Base-by-base conservation (phyloP, 306 rosid genomes). In the Chamaecrista fasciculata region DNA sequence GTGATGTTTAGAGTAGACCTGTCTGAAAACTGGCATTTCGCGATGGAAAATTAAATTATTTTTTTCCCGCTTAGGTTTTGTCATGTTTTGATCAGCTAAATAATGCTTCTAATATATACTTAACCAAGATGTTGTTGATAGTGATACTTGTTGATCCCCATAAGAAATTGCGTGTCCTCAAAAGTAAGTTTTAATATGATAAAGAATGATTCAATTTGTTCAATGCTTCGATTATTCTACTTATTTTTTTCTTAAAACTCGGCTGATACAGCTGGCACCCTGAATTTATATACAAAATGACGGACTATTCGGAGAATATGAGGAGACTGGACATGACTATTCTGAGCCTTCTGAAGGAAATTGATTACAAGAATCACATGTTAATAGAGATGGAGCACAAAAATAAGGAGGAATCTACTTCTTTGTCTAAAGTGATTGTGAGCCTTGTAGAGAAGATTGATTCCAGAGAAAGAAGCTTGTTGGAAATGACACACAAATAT, bases 331-430 rank as follows among this genome's bases (percentile, higher is more conserved):
- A 68, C 21, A 69, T 8, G 62, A 23, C 28, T 46, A 62, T 74
- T 52, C 44, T 36, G 69, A 69, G 33, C 23, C 76, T 74, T 73
- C 59, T 48, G 53, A 62, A 52, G 46, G 72, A 73, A 25, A 39
- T 79, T 68, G 73, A 68, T 16, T 11, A 15, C 36, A 73, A 69
- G 50, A 40, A 55, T 40, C 58, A 53, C 1, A 68, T 28, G 76
- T 55, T 79, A 55, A 14, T 20, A 11, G 83, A 79, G 39, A 62
- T 68, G 69, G 79, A 79, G 64, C 36, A 28, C 20, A 53, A 53
- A 31, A 36, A 68, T 53, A 21, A 39, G 2, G 68, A 62, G 33
- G 53, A 61, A 11, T 19, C 44, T 53, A 49, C 62, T 10, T 4
- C 16, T 9, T 14, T 62, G 56, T 26, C 39, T 24, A 67, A 2